phyloP scores from a whole-genome alignment of 2,329 filamentous ascomycete species.

The Microdochium paspali region DNA sequence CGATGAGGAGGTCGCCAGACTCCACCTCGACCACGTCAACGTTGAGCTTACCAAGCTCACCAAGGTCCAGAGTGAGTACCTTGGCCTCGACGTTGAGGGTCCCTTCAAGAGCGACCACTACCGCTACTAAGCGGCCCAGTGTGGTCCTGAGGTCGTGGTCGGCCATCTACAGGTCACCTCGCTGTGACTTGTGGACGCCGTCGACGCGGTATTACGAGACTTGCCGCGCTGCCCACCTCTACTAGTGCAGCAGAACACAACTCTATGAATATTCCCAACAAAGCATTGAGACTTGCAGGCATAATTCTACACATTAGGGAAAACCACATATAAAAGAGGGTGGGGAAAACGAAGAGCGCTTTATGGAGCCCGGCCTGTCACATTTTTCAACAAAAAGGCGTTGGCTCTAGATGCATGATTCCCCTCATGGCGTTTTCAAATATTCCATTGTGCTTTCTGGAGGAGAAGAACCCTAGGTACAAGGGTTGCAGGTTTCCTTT shows the following conservation, averaged over 20 bases:
- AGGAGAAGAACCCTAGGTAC: not conserved
- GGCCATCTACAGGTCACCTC: slow-evolving; percentile 6
- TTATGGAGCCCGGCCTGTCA: slow-evolving; percentile 18
- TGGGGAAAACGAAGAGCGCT: slow-evolving; percentile 6
- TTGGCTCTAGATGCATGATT: slow-evolving; percentile 26
- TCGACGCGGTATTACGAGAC: not conserved
- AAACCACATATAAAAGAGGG: slow-evolving; percentile 16
- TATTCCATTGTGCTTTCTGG: slow-evolving; percentile 8
- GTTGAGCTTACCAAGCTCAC: slow-evolving; percentile 85
- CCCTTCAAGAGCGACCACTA: slow-evolving; percentile 93
- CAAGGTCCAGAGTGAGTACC: slow-evolving; percentile 85
- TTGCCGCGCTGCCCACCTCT: not conserved
- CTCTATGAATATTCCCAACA: slow-evolving; percentile 6
- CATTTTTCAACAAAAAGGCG: slow-evolving; percentile 27
- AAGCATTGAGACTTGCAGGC: slow-evolving; percentile 19
- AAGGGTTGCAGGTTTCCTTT: not conserved
- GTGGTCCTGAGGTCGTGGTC: slow-evolving; percentile 3
- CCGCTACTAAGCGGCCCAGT: slow-evolving; percentile 51
- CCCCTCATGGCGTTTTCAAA: slow-evolving; percentile 25
- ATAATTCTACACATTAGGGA: slow-evolving; percentile 18
- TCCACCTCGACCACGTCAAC: slow-evolving; percentile 90
- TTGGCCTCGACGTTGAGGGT: slow-evolving; percentile 75
- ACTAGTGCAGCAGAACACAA: not conserved
- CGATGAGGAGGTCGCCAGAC: slow-evolving; percentile 93
- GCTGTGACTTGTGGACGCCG: slow-evolving; percentile 1